A percentile compares a stretch with the other conserved stretches of the same genome.
Conservation (phyloP, 352 stramenopile genomes). For the Pythium scleroteichum region DNA sequence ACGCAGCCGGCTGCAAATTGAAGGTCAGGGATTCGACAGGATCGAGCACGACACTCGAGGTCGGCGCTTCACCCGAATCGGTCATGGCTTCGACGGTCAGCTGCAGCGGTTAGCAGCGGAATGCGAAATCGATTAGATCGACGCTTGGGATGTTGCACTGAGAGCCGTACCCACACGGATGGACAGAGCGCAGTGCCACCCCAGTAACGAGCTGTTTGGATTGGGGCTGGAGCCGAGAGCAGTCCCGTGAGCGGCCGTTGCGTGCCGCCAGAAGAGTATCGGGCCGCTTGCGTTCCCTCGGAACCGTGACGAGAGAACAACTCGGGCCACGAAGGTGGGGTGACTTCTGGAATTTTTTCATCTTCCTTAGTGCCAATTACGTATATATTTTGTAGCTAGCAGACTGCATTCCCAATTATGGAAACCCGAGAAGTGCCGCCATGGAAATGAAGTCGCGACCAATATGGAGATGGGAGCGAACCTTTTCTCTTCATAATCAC, state of each 20-base stretch:
- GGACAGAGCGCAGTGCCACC: background rate
- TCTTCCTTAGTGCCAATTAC: background rate
- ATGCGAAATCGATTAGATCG: conserved; percentile 5
- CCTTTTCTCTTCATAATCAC: no score
- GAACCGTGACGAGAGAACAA: conserved; percentile 15
- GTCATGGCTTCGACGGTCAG: conserved; percentile 32
- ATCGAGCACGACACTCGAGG: conserved; percentile 79
- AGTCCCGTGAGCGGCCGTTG: background rate
- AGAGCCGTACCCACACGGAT: conserved; percentile 5
- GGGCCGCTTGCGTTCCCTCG: background rate
- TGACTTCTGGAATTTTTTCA: conserved; percentile 5
- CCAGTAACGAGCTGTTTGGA: background rate
- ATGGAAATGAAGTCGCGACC: background rate
- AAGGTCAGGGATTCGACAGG: conserved; percentile 83
- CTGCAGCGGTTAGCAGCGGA: background rate
- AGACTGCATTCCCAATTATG: background rate
- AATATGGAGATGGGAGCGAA: no score
- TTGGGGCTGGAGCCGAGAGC: background rate
- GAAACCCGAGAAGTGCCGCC: background rate
- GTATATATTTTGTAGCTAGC: background rate
- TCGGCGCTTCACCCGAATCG: conserved; percentile 58
- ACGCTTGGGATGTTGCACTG: background rate
- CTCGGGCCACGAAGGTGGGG: background rate
- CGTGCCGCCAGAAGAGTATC: background rate
- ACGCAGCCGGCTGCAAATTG: conserved; percentile 55